Conservation (phyloP, 1,284 basidiomycete species). For the Meira nashicola region DNA sequence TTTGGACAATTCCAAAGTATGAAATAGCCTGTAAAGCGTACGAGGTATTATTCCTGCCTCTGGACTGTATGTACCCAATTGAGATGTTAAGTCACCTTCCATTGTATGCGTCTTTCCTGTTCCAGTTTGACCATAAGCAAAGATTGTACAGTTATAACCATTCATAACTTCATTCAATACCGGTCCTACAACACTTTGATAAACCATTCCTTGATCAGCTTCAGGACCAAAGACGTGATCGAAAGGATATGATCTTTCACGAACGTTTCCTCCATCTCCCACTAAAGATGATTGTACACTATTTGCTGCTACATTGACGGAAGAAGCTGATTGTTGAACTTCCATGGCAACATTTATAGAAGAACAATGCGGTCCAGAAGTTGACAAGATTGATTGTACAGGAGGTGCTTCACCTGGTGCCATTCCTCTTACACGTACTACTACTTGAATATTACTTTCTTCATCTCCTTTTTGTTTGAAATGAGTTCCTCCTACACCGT, state of each 20-base stretch:
- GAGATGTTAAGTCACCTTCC: slow-evolving; percentile 51
- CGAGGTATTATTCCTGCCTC: slow-evolving; percentile 98
- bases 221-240: slow-evolving; percentile 79
- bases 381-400: slow-evolving; percentile 24
- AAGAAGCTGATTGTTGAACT: slow-evolving; percentile 24
- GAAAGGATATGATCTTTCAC: slow-evolving; percentile 48
- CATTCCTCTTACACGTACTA: slow-evolving; percentile 41
- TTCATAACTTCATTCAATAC: slow-evolving; percentile 87
- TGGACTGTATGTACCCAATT: slow-evolving; percentile 74
- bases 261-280: slow-evolving; percentile 20
- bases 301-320: neutral
- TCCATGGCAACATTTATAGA: slow-evolving; percentile 41
- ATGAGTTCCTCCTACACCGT: slow-evolving; percentile 11
- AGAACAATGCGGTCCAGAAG: slow-evolving; percentile 37
- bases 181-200: slow-evolving; percentile 84
- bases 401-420: neutral
- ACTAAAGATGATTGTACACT: slow-evolving; percentile 22
- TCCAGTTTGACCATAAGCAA: slow-evolving; percentile 98
- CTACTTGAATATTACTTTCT: slow-evolving; percentile 48
- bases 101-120: slow-evolving; percentile 81
- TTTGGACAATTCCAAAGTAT: slow-evolving; percentile 68
- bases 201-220: slow-evolving; percentile 90
- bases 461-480: slow-evolving; percentile 12
- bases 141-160: slow-evolving; percentile 97
- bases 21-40: slow-evolving; percentile 84